These are phyloP conservation scores for Amanita rimosa DNA, from an alignment of 768 basidiomycete species.

Conservation along the genomic window DNA sequence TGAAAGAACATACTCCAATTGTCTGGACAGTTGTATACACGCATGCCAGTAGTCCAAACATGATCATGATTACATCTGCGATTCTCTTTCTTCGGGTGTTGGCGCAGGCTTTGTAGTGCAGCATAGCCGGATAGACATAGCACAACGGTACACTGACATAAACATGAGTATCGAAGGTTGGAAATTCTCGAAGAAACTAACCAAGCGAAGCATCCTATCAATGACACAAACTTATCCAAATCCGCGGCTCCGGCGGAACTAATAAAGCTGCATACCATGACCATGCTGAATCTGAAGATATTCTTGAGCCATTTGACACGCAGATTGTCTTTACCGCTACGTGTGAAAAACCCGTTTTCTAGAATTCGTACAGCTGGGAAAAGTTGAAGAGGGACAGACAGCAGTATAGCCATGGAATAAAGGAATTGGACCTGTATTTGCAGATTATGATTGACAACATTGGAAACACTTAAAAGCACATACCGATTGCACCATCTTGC, in stretches of 20 bases:
- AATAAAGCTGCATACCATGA: slow-evolving; percentile 73
- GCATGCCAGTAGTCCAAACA: slow-evolving; percentile 65
- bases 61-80: slow-evolving; percentile 60
- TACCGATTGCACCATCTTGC: slow-evolving; percentile 82
- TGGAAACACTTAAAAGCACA: slow-evolving; percentile 17
- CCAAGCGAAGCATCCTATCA: slow-evolving; percentile 94
- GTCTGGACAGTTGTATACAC: slow-evolving; percentile 78
- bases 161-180: not conserved
- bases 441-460: not conserved
- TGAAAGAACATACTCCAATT: slow-evolving; percentile 37
- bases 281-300: slow-evolving; percentile 62
- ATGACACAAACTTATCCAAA: slow-evolving; percentile 91
- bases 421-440: slow-evolving; percentile 61
- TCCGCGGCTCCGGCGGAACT: slow-evolving; percentile 79
- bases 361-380: slow-evolving; percentile 97
- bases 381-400: slow-evolving; percentile 88
- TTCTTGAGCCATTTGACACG: slow-evolving; percentile 98
- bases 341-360: slow-evolving; percentile 88
- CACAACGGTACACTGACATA: slow-evolving; percentile 80
- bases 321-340: slow-evolving; percentile 71
- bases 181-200: slow-evolving; percentile 23
- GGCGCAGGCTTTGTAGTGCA: slow-evolving; percentile 84
- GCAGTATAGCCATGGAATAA: slow-evolving; percentile 86
- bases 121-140: slow-evolving; percentile 88
- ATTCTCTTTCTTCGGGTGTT: slow-evolving; percentile 54